Percentiles rank a stretch among this genome's conserved stretches.
These are phyloP conservation scores for Yamadazyma kanchanaburiensis DNA, from an alignment of 1,139 yeast genomes.

Conservation along the genomic window DNA sequence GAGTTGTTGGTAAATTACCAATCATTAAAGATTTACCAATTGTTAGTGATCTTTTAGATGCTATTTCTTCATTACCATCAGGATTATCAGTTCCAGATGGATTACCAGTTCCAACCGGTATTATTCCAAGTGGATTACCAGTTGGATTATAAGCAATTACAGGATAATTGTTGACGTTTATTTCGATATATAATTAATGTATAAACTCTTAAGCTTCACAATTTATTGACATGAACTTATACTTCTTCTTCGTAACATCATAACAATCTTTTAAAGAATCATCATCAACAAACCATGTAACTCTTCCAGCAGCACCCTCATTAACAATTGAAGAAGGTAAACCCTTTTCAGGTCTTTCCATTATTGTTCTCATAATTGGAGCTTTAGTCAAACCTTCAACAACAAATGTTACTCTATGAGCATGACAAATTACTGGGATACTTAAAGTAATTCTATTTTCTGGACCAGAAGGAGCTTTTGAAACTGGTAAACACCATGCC, in stretches of 20 bases:
- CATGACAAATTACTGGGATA: conserved; percentile 92
- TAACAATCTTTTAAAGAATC: conserved; percentile 87
- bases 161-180: neutral
- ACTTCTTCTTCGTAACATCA: conserved; percentile 69
- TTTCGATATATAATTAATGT: neutral
- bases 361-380: conserved; percentile 84
- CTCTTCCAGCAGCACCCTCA: conserved; percentile 95
- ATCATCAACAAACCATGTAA: conserved; percentile 96
- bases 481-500: conserved; percentile 96
- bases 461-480: conserved; percentile 91
- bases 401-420: conserved; percentile 88
- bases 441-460: conserved; percentile 84
- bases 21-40: conserved; percentile 10
- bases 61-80: conserved; percentile 9
- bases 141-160: conserved; percentile 8
- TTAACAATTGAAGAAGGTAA: conserved; percentile 91
- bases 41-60: conserved; percentile 9
- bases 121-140: conserved; percentile 4
- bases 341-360: conserved; percentile 97
- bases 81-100: conserved; percentile 8
- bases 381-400: conserved; percentile 97
- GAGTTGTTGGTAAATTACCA: conserved; percentile 8
- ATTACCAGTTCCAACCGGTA: conserved; percentile 9
- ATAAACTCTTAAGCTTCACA: too few species aligned
- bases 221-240: conserved; percentile 59